Evolutionary conservation across 176 grass and related monocot species (phyloP).

Genomic region (Oryza officinalis): DNA sequence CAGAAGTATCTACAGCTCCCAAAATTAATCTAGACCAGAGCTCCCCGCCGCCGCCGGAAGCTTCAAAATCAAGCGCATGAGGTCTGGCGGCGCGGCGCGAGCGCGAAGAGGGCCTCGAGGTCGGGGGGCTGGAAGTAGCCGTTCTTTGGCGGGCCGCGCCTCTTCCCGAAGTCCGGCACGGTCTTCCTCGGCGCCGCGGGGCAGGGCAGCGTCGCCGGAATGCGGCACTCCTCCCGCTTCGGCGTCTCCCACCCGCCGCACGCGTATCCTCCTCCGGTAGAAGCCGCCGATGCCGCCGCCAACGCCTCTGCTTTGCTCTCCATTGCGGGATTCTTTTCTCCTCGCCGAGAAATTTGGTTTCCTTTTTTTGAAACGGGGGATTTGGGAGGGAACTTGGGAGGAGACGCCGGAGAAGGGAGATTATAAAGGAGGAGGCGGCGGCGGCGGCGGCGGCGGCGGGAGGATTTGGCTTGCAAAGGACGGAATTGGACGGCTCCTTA

Average conservation of each 20-base stretch:
- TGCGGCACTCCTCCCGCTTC: constrained; percentile 76
- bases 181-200: constrained; percentile 75
- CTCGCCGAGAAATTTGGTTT: not conserved
- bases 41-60: not conserved
- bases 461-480: constrained; percentile 42
- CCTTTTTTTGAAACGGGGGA: constrained; percentile 52
- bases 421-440: constrained; percentile 33
- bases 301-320: constrained; percentile 40
- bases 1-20: constrained; percentile 47
- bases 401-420: not conserved
- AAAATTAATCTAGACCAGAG: constrained; percentile 35
- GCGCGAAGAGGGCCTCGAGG: constrained; percentile 72
- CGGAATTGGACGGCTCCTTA: constrained; percentile 57
- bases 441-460: not conserved
- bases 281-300: not conserved
- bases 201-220: constrained; percentile 60
- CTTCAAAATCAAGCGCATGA: constrained; percentile 48
- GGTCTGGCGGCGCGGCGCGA: constrained; percentile 53
- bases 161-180: constrained; percentile 45
- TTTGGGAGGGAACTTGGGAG: constrained; percentile 55
- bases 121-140: constrained; percentile 87
- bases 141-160: constrained; percentile 70
- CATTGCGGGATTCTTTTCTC: constrained; percentile 43
- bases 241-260: constrained; percentile 76
- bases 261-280: constrained; percentile 18